Evolutionary conservation across 2,329 filamentous ascomycete genomes (phyloP), one percentile per base, ranked within the genome.

Genomic region (Fusarium cyanostomum): DNA sequence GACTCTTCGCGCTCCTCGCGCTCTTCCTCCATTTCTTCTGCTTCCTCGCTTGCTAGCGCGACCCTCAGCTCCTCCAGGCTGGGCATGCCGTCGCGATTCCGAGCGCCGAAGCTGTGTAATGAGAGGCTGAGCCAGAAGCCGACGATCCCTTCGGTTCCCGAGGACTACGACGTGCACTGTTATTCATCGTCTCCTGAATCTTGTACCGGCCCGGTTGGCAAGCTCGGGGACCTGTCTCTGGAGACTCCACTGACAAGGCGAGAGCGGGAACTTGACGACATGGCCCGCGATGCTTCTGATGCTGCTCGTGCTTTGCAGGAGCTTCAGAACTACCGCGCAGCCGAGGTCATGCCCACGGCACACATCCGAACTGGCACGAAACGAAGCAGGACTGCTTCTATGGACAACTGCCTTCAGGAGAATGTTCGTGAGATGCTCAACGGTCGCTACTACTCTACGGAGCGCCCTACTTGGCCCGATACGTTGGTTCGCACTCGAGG

Each of bases 381-480:
- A 80, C 84, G 89, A 66, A 85, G 83, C 69, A 81, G 87, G 46
- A 82, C 86, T 12, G 69, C 78, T 8, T 89, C 86, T 12, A 80
- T 84, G 52, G 87, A 90, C 56, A 78, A 81, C 55, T 76, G 80
- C n/a, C 78, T 89, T 8, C 88, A 91, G 70, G 86, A 90, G 58
- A 88, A 89, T 56, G 88, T 91, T 10, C 86, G 88, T 51, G 84
- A 87, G 49, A 80, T 91, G 67, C 78, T 91, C 26, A 77, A 77
- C 39, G 77, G 72, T 30, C 71, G 71, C 48, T 74, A 77, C 63
- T 54, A 73, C 62, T 65, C 55, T 50, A 59, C 62, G 50, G 60
- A 63, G 45, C 69, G 69, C 27, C 57, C 67, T 52, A 44, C 63
- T 13, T 81, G 78, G 75, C 68, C 79, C 30, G 73, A 77, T 38